Evolutionary conservation across 2,329 filamentous ascomycete species (phyloP), one percentile per base, ranked within the genome.

Genomic region (Trichophyton schoenleinii): DNA sequence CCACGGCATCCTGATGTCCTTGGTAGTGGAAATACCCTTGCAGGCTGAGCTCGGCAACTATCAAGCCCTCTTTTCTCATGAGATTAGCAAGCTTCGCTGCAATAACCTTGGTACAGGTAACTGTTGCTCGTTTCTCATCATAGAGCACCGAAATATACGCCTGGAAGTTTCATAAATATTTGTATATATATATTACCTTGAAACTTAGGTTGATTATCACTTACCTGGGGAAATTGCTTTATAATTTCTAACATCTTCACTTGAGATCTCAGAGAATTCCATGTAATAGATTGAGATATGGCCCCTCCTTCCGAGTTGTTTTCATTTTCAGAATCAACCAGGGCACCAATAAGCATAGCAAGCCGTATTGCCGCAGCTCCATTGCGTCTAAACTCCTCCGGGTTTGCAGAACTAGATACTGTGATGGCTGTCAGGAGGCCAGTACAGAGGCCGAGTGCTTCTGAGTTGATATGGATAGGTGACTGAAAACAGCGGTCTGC

Each of bases 391-490:
- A 79, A 66, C 0, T 76, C 67, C 0, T 61, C 42, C 0, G 57
- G 52, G 31, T 66, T 70, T 1, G 48, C 7, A 15, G 72, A 66
- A 62, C 70, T 67, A 0, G 75, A 67, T 0, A 76, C 72, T 0
- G 74, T 73, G 11, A 73, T 60, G 5, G 77, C 73, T 46, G 65
- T 70, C n/a, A 79, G 58, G 1, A 77, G 59, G 0, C 77, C 76
- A 0, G 70, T 71, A 41, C 77, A 79, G 59, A 78, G 72, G 0
- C 77, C 77, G 0, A 72, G 44, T 0, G 68, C 68, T 64, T 70
- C 67, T 15, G 55, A 58, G 3, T 41, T 5, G 2, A 61, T 64
- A n/a, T 57, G 58, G 0, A 25, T 57, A n/a, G 60, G 49, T 6
- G 58, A 11, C 55, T 9, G 9, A 58, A 60, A 7, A 44, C 48